Evolutionary conservation across 177 flowering plant species (phyloP).

Genomic region (Vitis hybrid): DNA sequence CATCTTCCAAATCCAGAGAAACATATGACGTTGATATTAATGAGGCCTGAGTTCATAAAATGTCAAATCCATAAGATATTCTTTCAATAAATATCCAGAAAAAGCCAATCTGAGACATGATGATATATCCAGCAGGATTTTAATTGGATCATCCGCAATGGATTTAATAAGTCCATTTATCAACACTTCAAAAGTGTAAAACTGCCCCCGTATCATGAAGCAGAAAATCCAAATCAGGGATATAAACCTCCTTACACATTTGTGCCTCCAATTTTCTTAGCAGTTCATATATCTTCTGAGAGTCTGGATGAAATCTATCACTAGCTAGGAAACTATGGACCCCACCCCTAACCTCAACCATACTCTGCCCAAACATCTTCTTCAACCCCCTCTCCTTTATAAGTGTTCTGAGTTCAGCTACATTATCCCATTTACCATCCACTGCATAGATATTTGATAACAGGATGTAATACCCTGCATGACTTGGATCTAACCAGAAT

Average conservation of each 20-base stretch:
- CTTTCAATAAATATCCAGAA: background rate
- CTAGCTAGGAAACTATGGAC: constrained; percentile 32
- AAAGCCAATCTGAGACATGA: background rate
- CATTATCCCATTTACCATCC: constrained; percentile 41
- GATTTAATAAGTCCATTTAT: background rate
- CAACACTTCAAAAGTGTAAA: background rate
- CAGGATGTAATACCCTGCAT: constrained; percentile 48
- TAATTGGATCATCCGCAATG: background rate
- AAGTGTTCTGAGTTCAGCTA: constrained; percentile 28
- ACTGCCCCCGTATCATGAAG: background rate
- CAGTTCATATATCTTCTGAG: constrained; percentile 24
- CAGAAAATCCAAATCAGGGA: constrained; percentile 6
- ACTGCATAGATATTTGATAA: constrained; percentile 49
- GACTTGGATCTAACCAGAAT: constrained; percentile 35
- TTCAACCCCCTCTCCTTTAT: constrained; percentile 37
- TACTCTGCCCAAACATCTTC: constrained; percentile 39
- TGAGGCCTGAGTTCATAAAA: background rate
- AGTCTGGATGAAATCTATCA: constrained; percentile 29
- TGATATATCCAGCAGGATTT: background rate
- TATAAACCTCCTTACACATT: constrained; percentile 18
- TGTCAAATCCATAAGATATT: background rate
- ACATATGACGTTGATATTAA: background rate
- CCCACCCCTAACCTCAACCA: constrained; percentile 29
- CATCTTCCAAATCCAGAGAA: background rate
- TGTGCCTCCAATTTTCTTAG: constrained; percentile 18